Evolutionary conservation across 257 asterid species (phyloP).

Genomic region (Buddleja alternifolia): DNA sequence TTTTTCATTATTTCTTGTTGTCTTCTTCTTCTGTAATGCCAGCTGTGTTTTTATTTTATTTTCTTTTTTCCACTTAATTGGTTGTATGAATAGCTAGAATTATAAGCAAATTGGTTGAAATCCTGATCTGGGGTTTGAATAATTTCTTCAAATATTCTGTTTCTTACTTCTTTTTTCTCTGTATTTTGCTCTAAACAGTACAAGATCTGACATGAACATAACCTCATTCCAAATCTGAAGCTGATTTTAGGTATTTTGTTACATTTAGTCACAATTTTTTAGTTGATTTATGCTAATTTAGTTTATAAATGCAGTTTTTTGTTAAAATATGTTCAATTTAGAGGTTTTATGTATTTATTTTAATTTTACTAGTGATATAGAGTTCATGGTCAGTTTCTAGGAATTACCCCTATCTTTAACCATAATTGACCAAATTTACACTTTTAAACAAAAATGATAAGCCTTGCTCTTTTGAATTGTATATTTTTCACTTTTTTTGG

Average conservation of each 20-base stretch:
- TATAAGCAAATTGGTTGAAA: slow-evolving; percentile 7
- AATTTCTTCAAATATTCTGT: slow-evolving; percentile 10
- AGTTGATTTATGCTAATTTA: slow-evolving; percentile 20
- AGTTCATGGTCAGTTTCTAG: slow-evolving; percentile 17
- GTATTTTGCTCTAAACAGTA: slow-evolving; percentile 1
- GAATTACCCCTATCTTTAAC: slow-evolving; percentile 2
- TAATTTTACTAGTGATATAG: neutral
- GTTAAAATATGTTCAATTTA: neutral
- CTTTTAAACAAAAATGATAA: neutral
- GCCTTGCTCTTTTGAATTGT: neutral
- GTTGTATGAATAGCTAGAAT: slow-evolving; percentile 7
- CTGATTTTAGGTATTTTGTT: neutral
- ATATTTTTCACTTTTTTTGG: neutral
- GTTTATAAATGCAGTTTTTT: neutral
- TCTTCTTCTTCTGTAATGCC: neutral
- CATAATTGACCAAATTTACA: slow-evolving; percentile 17
- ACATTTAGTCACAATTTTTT: slow-evolving; percentile 10
- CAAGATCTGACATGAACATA: slow-evolving; percentile 35
- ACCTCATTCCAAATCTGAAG: slow-evolving; percentile 24
- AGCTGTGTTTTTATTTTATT: neutral
- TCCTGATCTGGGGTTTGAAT: slow-evolving; percentile 32
- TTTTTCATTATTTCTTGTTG: neutral
- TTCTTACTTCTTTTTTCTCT: neutral
- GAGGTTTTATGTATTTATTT: neutral
- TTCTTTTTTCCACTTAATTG: neutral